Conservation (phyloP, 108 stramenopile species). For the Aurantiochytrium sp. region DNA sequence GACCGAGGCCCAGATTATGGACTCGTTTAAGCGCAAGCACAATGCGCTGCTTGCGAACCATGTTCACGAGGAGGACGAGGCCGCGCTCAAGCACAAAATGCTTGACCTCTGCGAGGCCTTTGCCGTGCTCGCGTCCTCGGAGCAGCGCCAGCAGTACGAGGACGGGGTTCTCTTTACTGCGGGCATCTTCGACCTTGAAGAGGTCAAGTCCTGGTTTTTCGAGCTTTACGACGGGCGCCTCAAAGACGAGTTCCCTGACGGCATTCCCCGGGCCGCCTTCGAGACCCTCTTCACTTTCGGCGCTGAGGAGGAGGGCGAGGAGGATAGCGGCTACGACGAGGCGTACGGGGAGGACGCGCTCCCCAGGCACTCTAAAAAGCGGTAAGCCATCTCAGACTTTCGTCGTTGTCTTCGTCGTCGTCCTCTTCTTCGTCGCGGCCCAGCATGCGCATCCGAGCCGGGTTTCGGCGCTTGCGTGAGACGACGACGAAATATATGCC, state of each 20-base stretch:
- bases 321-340: neutral
- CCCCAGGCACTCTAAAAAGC: too few species aligned
- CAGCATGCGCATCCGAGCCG: too few species aligned
- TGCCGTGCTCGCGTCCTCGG: constrained; percentile 51
- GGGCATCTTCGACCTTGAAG: neutral
- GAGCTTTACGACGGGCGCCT: neutral
- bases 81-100: constrained; percentile 45
- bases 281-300: too few species aligned
- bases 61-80: constrained; percentile 29
- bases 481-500: too few species aligned
- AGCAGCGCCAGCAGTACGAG: constrained; percentile 55
- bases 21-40: neutral
- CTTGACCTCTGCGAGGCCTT: constrained; percentile 59
- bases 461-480: too few species aligned
- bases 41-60: neutral
- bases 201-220: neutral
- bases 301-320: neutral
- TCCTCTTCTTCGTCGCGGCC: too few species aligned
- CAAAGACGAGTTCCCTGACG: neutral
- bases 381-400: too few species aligned
- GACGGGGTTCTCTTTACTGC: neutral
- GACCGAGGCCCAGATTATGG: neutral
- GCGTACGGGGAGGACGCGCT: neutral
- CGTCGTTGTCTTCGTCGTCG: too few species aligned
- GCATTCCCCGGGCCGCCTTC: too few species aligned